Evolutionary conservation across 331 rosid genomes (phyloP), one percentile per base, ranked within the genome.

Genomic region (Telfairia occidentalis): DNA sequence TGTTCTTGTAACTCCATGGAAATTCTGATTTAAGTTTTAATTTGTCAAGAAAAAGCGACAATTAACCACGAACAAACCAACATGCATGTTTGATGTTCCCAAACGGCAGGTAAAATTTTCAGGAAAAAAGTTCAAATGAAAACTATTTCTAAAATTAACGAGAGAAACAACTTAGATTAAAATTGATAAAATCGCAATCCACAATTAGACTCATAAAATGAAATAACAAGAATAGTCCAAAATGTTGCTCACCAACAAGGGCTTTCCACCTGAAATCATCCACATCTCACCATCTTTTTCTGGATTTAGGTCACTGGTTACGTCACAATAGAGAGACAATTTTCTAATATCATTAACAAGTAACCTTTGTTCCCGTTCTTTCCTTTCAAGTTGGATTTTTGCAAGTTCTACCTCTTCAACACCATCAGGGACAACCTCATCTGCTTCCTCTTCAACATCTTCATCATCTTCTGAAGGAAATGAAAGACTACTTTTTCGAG

Each of bases 391-490:
- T 77, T 85, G 80, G 78, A 95, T 82, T 83, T 81, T 92, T 78
- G 94, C 97, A 81, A 95, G 96, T 84, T 95, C 99, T 55, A 95
- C 97, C 86, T 95, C 99, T 82, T 95, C 97, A 80, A 92, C 97
- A 79, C 99, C 99, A 76, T 92, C 97, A 79, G 99, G 99, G 78
- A 95, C 99, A 76, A 95, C 89, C 85, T 92, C 96, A 77, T 90
- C 99, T 63, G 99, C 96, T 81, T 89, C 97, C 83, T 95, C 99
- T 85, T 95, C 97, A 78, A 87, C 87, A 84, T 95, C 97, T 60
- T 90, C 97, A 69, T 92, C 96, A 78, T 95, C 99, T 86, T 95
- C 99, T 2, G 87, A 85, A 78, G 92, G 91, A 73, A 95, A 89
- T 30, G 90, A 90, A 46, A 90, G 81, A 78, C 94, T 90, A 80